A percentile compares a stretch with the other conserved stretches of the same genome.
phyloP scores from a whole-genome alignment of 495 filamentous ascomycete species.

The Podospora comata region DNA sequence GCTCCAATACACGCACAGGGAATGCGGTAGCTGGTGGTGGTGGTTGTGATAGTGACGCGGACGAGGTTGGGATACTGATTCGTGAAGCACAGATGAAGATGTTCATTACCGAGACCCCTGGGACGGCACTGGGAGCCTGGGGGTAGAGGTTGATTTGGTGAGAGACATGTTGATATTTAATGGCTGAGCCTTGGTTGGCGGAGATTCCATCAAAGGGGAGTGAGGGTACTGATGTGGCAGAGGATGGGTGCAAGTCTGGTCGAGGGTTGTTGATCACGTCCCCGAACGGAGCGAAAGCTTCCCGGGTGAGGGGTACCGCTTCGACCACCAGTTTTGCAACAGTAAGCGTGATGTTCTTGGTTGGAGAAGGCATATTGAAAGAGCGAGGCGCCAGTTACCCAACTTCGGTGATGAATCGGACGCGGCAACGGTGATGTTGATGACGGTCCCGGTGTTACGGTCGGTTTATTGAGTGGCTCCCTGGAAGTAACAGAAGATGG shows the following conservation, averaged over 20 bases:
- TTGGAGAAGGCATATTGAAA: background rate
- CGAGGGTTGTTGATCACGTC: conserved; percentile 73
- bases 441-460: background rate
- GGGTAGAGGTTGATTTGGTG: conserved; percentile 65
- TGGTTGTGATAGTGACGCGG: conserved; percentile 30
- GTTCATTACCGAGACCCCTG: conserved; percentile 66
- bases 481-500: background rate
- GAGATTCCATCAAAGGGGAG: conserved; percentile 43
- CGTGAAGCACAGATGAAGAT: conserved; percentile 88
- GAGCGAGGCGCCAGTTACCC: background rate
- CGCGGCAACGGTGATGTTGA: background rate
- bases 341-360: conserved; percentile 22
- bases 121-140: conserved; percentile 58
- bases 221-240: conserved; percentile 27
- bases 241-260: conserved; percentile 48
- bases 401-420: background rate
- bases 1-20: conserved; percentile 74
- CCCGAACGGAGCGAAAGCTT: conserved; percentile 76
- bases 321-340: conserved; percentile 34
- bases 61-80: conserved; percentile 35
- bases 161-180: conserved; percentile 80
- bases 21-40: conserved; percentile 43
- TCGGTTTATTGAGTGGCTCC: background rate
- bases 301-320: conserved; percentile 59
- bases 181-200: conserved; percentile 83